These are phyloP conservation scores for Calonectria henricotiae DNA, from an alignment of 2,329 filamentous ascomycete species.

Conservation along the genomic window DNA sequence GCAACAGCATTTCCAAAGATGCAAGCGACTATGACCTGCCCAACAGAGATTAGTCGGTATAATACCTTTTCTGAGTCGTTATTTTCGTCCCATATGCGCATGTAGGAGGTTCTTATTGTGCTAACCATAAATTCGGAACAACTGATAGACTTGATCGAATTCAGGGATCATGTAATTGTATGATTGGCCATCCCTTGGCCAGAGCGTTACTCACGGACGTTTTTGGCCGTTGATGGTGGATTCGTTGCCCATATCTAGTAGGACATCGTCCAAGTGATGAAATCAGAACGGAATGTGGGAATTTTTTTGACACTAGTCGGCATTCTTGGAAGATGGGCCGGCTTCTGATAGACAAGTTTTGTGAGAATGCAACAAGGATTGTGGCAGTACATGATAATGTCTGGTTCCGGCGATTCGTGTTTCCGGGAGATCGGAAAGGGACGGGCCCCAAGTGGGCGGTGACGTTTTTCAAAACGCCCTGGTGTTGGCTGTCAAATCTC, in stretches of 20 bases:
- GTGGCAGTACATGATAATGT: conserved; percentile 27
- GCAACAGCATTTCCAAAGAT: conserved; percentile 13
- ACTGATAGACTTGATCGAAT: conserved; percentile 30
- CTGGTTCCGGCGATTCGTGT: conserved; percentile 33
- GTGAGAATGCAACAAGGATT: conserved; percentile 30
- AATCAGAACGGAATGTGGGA: conserved; percentile 13
- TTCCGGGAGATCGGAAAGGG: conserved; percentile 32
- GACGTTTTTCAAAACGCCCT: conserved; percentile 20
- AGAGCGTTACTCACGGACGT: conserved; percentile 26
- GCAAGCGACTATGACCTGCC: conserved; percentile 28
- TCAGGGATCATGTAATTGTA: conserved; percentile 24
- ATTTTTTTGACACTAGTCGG: conserved; percentile 2
- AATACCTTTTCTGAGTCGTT: conserved; percentile 2
- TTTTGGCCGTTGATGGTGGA: conserved; percentile 6
- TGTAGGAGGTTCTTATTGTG: neutral
- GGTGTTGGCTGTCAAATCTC: conserved; percentile 32
- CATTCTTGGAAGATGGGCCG: conserved; percentile 7
- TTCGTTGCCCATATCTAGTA: conserved; percentile 9
- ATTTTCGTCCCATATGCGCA: neutral
- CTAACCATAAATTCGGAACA: conserved; percentile 29
- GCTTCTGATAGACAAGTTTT: conserved; percentile 25
- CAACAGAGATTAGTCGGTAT: conserved; percentile 29
- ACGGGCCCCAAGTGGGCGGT: conserved; percentile 17
- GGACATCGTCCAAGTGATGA: conserved; percentile 25
- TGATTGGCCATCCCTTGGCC: conserved; percentile 24